Evolutionary conservation across 306 rosid species (phyloP).

Genomic region (Medicago lupulina): DNA sequence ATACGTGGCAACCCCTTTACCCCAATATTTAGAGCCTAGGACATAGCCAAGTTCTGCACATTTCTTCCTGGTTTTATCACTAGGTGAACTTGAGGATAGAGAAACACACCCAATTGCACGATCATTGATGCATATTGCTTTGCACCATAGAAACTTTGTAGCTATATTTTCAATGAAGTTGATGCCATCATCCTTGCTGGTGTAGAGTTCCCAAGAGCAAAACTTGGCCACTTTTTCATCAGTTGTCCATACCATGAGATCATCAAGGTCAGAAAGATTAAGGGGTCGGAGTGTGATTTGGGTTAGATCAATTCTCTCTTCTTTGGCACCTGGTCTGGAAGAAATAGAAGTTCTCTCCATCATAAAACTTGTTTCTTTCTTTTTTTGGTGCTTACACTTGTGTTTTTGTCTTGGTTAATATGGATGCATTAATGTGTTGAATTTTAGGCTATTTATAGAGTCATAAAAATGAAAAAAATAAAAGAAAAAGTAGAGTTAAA

Average conservation of each 20-base stretch:
- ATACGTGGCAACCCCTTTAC: constrained; percentile 66
- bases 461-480: not conserved
- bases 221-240: constrained; percentile 60
- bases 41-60: constrained; percentile 65
- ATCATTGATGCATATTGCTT: constrained; percentile 62
- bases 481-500: not conserved
- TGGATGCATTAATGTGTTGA: constrained; percentile 21
- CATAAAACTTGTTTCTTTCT: not conserved
- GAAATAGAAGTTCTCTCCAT: constrained; percentile 30
- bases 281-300: constrained; percentile 57
- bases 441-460: constrained; percentile 28
- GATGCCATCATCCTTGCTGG: constrained; percentile 55
- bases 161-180: constrained; percentile 47
- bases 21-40: constrained; percentile 66
- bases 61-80: constrained; percentile 45
- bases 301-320: constrained; percentile 35
- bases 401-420: not conserved
- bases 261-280: constrained; percentile 66
- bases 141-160: constrained; percentile 53
- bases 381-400: not conserved
- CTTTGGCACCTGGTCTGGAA: constrained; percentile 12
- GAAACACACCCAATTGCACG: constrained; percentile 65
- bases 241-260: constrained; percentile 64
- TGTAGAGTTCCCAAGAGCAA: constrained; percentile 69
- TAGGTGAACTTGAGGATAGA: constrained; percentile 39